A percentile compares a stretch with the other conserved stretches of the same genome.
Evolutionary conservation across 352 stramenopile genomes (phyloP).

Genomic region (Globisporangium radiosum): DNA sequence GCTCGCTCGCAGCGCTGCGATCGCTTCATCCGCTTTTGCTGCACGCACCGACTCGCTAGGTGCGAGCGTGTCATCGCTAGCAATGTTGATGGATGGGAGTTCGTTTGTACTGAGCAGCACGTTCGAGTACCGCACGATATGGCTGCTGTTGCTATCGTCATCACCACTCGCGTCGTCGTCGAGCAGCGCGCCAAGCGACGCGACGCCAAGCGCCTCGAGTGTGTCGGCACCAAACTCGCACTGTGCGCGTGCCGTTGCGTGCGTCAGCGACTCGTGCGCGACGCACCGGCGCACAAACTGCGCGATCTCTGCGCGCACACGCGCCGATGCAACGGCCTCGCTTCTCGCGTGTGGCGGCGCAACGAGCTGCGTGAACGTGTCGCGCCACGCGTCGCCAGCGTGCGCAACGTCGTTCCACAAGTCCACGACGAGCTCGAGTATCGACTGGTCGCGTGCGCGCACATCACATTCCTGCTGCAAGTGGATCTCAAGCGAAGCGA

Average conservation of each 20-base stretch:
- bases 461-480: constrained; percentile 1
- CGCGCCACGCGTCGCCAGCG: constrained; percentile 4
- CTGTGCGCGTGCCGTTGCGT: constrained; percentile 1
- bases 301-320: constrained; percentile 1
- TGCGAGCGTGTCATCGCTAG: background rate
- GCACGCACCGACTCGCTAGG: constrained; percentile 44
- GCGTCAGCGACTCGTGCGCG: constrained; percentile 5
- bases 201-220: constrained; percentile 1
- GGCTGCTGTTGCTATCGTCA: constrained; percentile 1
- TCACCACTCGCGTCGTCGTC: constrained; percentile 3
- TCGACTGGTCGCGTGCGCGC: background rate
- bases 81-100: background rate
- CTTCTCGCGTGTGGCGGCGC: background rate
- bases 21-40: constrained; percentile 36
- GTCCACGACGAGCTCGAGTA: constrained; percentile 13
- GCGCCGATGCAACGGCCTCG: background rate
- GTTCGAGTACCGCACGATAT: constrained; percentile 32
- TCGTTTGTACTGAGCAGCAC: constrained; percentile 14
- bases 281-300: constrained; percentile 14
- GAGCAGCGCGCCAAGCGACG: constrained; percentile 7
- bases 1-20: constrained; percentile 37
- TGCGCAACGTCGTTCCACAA: constrained; percentile 8
- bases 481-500: constrained; percentile 33
- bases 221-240: constrained; percentile 11
- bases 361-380: constrained; percentile 5